Conservation (phyloP, 192 early-diverging fungal species). For the Umbelopsis ramanniana region DNA sequence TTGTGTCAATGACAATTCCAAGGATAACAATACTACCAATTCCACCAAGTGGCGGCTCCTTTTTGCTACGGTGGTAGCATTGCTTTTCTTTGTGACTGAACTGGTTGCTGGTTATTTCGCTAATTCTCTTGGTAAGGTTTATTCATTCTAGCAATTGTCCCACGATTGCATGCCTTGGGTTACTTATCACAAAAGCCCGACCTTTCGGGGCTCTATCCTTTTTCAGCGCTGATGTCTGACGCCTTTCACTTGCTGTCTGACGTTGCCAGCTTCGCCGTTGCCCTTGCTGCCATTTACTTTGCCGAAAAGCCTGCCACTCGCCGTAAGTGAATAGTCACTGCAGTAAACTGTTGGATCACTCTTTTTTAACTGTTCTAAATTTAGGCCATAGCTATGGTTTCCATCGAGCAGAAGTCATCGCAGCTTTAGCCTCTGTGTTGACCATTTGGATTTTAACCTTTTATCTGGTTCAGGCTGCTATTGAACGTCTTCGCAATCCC, state of each 20-base stretch:
- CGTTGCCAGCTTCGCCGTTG: constrained; percentile 76
- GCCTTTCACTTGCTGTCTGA: constrained; percentile 76
- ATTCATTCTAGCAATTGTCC: neutral
- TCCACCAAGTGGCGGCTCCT: constrained; percentile 50
- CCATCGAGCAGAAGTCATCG: constrained; percentile 79
- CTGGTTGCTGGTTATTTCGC: constrained; percentile 63
- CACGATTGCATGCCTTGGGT: neutral
- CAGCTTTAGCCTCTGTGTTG: constrained; percentile 75
- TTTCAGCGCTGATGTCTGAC: constrained; percentile 78
- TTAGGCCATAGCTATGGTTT: constrained; percentile 73
- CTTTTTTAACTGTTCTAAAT: constrained; percentile 3
- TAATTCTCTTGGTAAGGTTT: constrained; percentile 47
- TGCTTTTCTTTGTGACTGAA: constrained; percentile 68
- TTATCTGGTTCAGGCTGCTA: constrained; percentile 71
- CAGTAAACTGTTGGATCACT: neutral
- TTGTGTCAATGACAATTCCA: constrained; percentile 29
- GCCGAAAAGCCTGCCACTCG: constrained; percentile 65
- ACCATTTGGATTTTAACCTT: constrained; percentile 80
- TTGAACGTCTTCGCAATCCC: constrained; percentile 67
- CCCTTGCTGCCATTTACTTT: constrained; percentile 67
- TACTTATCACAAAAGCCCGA: constrained; percentile 25
- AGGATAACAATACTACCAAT: neutral
- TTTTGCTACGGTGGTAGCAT: constrained; percentile 61
- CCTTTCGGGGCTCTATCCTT: constrained; percentile 31
- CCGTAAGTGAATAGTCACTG: constrained; percentile 37